phyloP scores from a whole-genome alignment of 2,329 filamentous ascomycete genomes.

The Zasmidium cellare region DNA sequence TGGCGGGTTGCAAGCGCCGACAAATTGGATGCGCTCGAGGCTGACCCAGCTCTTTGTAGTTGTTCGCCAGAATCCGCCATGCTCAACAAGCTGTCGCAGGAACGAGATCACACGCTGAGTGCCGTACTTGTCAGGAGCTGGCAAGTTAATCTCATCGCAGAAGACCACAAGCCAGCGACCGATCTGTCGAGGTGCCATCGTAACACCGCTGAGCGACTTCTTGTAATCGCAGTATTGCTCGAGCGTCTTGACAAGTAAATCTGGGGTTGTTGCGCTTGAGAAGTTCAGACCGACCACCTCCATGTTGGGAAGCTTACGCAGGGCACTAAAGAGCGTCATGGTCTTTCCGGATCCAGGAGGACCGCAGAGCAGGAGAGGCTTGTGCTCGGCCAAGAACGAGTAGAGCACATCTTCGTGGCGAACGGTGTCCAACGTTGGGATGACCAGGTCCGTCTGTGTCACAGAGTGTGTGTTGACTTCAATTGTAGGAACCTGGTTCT shows the following conservation, averaged over 20 bases:
- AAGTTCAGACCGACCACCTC: slow-evolving; percentile 99
- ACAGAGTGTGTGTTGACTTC: slow-evolving; percentile 99
- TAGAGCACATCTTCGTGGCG: slow-evolving; percentile 99
- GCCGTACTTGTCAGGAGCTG: slow-evolving; percentile 94
- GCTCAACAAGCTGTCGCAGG: slow-evolving; percentile 93
- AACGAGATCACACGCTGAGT: slow-evolving; percentile 98
- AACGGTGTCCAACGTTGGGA: slow-evolving; percentile 94
- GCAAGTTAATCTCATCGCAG: slow-evolving; percentile 99
- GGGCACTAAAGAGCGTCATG: slow-evolving; percentile 97
- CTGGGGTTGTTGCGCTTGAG: slow-evolving; percentile 95
- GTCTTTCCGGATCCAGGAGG: slow-evolving; percentile 99
- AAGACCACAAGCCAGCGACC: slow-evolving; percentile 98
- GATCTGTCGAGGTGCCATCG: slow-evolving; percentile 93
- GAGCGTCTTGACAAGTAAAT: slow-evolving; percentile 97
- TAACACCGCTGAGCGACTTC: slow-evolving; percentile 94
- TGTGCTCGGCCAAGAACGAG: slow-evolving; percentile 98
- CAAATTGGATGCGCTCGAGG: slow-evolving; percentile 96
- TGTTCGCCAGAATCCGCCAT: slow-evolving; percentile 98
- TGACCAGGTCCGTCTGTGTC: slow-evolving; percentile 96
- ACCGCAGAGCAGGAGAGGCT: slow-evolving; percentile 92
- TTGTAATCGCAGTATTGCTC: slow-evolving; percentile 99
- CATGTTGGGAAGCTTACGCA: slow-evolving; percentile 97
- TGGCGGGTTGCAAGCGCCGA: slow-evolving; percentile 96
- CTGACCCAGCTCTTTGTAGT: slow-evolving; percentile 98
- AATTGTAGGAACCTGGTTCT: slow-evolving; percentile 87